Evolutionary conservation across 2,329 filamentous ascomycete species (phyloP).

Genomic region (Chaetomium globosum): DNA sequence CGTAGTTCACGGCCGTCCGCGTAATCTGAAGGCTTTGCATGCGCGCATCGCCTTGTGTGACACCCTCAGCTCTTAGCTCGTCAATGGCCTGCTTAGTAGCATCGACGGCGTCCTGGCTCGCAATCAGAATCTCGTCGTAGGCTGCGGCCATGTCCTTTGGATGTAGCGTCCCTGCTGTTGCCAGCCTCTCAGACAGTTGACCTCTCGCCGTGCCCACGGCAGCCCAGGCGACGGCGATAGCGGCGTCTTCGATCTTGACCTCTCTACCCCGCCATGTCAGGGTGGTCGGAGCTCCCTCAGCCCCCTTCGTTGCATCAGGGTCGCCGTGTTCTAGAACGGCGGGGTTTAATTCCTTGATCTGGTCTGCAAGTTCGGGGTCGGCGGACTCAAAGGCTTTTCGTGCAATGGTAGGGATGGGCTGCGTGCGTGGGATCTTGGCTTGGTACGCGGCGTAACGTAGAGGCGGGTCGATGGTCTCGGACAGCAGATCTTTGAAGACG

Average conservation of each 20-base stretch:
- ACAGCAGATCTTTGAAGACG: conserved; percentile 80
- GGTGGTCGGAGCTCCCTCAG: conserved; percentile 62
- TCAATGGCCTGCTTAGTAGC: conserved; percentile 92
- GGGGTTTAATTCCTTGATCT: conserved; percentile 72
- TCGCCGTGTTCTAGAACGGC: conserved; percentile 63
- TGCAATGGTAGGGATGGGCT: conserved; percentile 77
- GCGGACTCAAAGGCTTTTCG: conserved; percentile 74
- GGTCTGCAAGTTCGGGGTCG: conserved; percentile 62
- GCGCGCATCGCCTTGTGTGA: conserved; percentile 78
- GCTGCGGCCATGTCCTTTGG: conserved; percentile 75
- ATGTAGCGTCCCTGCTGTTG: conserved; percentile 48
- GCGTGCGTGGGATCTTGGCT: conserved; percentile 80
- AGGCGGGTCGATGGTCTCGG: conserved; percentile 85
- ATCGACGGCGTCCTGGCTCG: conserved; percentile 91
- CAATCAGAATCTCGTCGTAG: conserved; percentile 87
- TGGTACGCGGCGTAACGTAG: conserved; percentile 95
- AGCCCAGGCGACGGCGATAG: conserved; percentile 82
- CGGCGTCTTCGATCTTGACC: conserved; percentile 88
- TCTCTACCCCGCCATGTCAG: conserved; percentile 84
- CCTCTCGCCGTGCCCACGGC: conserved; percentile 62
- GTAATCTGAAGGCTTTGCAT: conserved; percentile 95
- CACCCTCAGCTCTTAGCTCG: conserved; percentile 79
- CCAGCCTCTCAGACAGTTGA: conserved; percentile 53
- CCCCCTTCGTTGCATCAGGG: conserved; percentile 53
- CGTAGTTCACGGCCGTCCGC: conserved; percentile 89